Conservation (phyloP, 768 basidiomycete species). For the Cystobasidium ongulense region DNA sequence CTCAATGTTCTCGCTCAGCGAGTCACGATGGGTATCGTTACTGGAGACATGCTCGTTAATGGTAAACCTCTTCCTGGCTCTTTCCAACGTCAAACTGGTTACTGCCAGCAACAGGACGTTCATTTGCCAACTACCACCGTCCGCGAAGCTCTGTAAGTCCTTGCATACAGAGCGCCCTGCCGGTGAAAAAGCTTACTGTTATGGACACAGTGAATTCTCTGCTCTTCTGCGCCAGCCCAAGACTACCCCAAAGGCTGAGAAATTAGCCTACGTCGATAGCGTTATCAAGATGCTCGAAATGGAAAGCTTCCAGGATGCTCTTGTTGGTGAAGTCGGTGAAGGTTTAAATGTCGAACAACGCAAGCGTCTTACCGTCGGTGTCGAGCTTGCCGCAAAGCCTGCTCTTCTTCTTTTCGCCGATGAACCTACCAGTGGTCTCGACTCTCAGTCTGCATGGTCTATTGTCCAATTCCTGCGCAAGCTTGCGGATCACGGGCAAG, state of each 20-base stretch:
- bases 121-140: constrained; percentile 47
- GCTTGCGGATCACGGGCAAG: constrained; percentile 71
- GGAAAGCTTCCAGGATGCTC: constrained; percentile 48
- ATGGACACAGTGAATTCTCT: constrained; percentile 40
- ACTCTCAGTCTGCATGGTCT: constrained; percentile 46
- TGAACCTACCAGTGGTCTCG: constrained; percentile 66
- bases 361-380: constrained; percentile 65
- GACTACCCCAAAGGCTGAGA: constrained; percentile 44
- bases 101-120: constrained; percentile 45
- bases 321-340: constrained; percentile 48
- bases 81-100: constrained; percentile 49
- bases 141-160: constrained; percentile 46
- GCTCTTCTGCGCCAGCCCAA: constrained; percentile 48
- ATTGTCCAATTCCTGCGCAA: constrained; percentile 57
- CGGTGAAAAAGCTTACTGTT: no score
- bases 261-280: constrained; percentile 47
- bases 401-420: constrained; percentile 75
- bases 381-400: constrained; percentile 78
- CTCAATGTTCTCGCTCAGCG: constrained; percentile 43
- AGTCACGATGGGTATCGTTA: constrained; percentile 46
- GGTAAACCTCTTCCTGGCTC: constrained; percentile 45
- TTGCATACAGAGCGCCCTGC: neutral
- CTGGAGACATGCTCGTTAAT: constrained; percentile 48
- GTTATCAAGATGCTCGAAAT: constrained; percentile 48
- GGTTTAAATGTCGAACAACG: constrained; percentile 48